These are phyloP conservation scores for Neurospora sp. DNA, from an alignment of 2,329 filamentous ascomycete species.

Conservation along the genomic window DNA sequence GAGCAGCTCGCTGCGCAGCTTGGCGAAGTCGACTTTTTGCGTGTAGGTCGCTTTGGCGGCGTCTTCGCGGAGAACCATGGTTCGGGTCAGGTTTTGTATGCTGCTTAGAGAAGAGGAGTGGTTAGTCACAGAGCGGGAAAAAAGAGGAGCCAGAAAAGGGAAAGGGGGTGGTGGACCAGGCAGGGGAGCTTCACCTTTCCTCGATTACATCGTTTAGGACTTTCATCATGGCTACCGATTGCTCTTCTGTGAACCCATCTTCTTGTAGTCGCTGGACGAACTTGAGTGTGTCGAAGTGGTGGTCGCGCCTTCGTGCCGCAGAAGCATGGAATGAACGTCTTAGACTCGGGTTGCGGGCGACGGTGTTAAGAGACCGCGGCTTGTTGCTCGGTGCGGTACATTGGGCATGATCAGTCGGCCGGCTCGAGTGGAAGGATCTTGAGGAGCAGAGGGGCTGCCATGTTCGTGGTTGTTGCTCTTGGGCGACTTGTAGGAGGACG, in stretches of 20 bases:
- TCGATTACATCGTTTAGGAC: slow-evolving; percentile 94
- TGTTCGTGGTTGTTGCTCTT: slow-evolving; percentile 4
- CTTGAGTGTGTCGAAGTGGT: slow-evolving; percentile 97
- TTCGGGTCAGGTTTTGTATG: slow-evolving; percentile 93
- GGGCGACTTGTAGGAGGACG: background rate
- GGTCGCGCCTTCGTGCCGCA: slow-evolving; percentile 54
- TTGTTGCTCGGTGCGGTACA: background rate
- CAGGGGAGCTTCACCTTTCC: slow-evolving; percentile 53
- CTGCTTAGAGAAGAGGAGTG: slow-evolving; percentile 29
- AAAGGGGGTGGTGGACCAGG: background rate
- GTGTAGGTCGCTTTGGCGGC: slow-evolving; percentile 70
- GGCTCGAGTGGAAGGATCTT: slow-evolving; percentile 15
- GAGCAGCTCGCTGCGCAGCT: slow-evolving; percentile 87
- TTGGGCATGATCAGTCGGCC: background rate
- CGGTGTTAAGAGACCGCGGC: slow-evolving; percentile 4
- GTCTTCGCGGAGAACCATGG: slow-evolving; percentile 96
- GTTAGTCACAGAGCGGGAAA: background rate
- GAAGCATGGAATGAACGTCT: slow-evolving; percentile 60
- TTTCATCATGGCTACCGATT: slow-evolving; percentile 97
- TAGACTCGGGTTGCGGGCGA: slow-evolving; percentile 21
- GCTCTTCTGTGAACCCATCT: slow-evolving; percentile 92
- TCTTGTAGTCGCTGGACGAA: slow-evolving; percentile 84
- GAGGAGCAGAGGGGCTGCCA: slow-evolving; percentile 7
- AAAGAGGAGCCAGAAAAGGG: background rate
- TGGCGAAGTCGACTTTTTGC: slow-evolving; percentile 96